Conservation (phyloP, 257 asterid genomes). For the Solanum gandarillasii region DNA sequence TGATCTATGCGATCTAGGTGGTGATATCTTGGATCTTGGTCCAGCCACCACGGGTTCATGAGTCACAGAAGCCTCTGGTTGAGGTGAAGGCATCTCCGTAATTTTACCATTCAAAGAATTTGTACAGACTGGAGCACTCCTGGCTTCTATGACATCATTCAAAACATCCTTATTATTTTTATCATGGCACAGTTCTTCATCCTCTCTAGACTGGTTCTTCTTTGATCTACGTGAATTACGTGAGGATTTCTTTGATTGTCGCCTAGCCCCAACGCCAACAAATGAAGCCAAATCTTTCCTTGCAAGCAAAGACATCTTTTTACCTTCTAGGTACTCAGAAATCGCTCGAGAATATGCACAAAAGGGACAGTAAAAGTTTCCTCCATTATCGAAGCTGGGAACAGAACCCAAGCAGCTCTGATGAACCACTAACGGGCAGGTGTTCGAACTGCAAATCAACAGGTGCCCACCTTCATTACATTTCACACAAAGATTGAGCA, state of each 20-base stretch:
- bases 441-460: slow-evolving; percentile 32
- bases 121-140: not conserved
- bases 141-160: not conserved
- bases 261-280: slow-evolving; percentile 13
- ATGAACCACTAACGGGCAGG: slow-evolving; percentile 47
- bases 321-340: slow-evolving; percentile 28
- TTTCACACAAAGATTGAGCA: slow-evolving; percentile 33
- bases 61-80: not conserved
- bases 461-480: slow-evolving; percentile 37
- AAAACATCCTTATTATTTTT: not conserved
- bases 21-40: not conserved
- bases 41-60: not conserved
- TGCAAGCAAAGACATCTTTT: slow-evolving; percentile 28
- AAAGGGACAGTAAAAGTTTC: slow-evolving; percentile 51
- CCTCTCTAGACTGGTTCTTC: not conserved
- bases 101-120: not conserved
- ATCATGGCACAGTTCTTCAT: not conserved
- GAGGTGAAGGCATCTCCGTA: not conserved
- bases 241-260: slow-evolving; percentile 8
- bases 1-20: not conserved
- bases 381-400: slow-evolving; percentile 25
- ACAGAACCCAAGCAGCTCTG: slow-evolving; percentile 50
- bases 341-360: slow-evolving; percentile 64
- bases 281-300: slow-evolving; percentile 41
- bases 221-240: not conserved